Evolutionary conservation across 441 rosid genomes (phyloP).

Genomic region (Jatropha podagrica): DNA sequence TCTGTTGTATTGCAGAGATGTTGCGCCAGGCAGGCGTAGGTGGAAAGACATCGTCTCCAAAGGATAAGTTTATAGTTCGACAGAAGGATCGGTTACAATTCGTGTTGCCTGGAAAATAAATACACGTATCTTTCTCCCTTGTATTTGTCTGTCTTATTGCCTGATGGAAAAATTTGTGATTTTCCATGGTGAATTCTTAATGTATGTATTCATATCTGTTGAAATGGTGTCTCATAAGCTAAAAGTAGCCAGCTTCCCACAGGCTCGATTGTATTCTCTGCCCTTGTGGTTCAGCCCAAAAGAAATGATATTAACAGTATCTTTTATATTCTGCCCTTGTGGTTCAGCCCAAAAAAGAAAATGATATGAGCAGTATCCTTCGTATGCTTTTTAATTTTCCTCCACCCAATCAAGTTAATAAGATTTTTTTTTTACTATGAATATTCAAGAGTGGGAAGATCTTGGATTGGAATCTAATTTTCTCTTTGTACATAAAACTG

Average conservation of each 20-base stretch:
- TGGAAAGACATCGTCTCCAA: constrained; percentile 75
- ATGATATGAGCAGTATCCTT: constrained; percentile 18
- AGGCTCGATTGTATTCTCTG: constrained; percentile 14
- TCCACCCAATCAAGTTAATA: no score
- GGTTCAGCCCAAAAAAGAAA: constrained; percentile 9
- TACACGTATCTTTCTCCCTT: constrained; percentile 26
- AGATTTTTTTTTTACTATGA: no score
- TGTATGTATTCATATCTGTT: constrained; percentile 28
- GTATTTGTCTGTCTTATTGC: constrained; percentile 19
- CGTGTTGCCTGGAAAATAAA: constrained; percentile 76
- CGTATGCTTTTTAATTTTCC: no score
- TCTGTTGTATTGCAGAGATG: constrained; percentile 56
- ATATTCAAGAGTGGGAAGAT: no score
- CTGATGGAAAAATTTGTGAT: constrained; percentile 25
- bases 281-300: constrained; percentile 17
- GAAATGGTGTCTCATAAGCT: constrained; percentile 38
- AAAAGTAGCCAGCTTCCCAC: constrained; percentile 20
- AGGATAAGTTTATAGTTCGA: constrained; percentile 60
- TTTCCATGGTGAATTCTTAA: constrained; percentile 27
- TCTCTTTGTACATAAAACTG: no score
- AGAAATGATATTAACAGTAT: neutral
- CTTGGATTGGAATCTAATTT: no score
- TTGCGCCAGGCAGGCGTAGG: constrained; percentile 60
- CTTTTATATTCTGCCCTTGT: no score
- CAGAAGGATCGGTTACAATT: constrained; percentile 79